Evolutionary conservation across 495 filamentous ascomycete genomes (phyloP).

Genomic region (Penicillium maclennaniae): DNA sequence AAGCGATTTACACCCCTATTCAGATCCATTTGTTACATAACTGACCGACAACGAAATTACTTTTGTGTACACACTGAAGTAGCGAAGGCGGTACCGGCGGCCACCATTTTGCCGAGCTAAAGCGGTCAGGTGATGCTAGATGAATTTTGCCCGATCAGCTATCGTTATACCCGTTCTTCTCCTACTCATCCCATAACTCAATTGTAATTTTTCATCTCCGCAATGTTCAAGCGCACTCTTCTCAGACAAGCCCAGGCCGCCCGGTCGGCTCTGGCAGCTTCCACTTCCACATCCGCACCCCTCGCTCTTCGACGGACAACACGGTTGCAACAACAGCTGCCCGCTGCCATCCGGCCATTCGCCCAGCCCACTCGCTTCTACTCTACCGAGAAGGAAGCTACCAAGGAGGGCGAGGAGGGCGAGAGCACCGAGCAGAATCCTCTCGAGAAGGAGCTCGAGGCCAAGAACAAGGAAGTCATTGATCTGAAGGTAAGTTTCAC

Average conservation of each 20-base stretch:
- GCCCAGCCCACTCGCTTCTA: slow-evolving; percentile 34
- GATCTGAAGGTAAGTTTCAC: slow-evolving; percentile 72
- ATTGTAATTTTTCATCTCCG: slow-evolving; percentile 15
- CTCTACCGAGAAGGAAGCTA: slow-evolving; percentile 35
- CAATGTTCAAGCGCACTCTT: slow-evolving; percentile 45
- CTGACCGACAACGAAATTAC: no score
- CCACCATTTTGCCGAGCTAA: slow-evolving; percentile 20
- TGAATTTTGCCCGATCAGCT: slow-evolving; percentile 26
- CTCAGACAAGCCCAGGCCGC: slow-evolving; percentile 43
- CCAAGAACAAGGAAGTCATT: slow-evolving; percentile 75
- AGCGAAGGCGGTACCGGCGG: not conserved
- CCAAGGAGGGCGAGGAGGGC: slow-evolving; percentile 29
- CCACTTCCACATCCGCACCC: slow-evolving; percentile 27
- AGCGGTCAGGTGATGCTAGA: slow-evolving; percentile 25
- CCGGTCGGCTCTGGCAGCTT: slow-evolving; percentile 35
- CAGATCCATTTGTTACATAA: no score
- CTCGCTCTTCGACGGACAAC: slow-evolving; percentile 37
- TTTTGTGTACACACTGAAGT: no score
- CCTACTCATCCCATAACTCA: slow-evolving; percentile 5
- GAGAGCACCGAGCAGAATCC: slow-evolving; percentile 46
- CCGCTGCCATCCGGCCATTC: slow-evolving; percentile 26
- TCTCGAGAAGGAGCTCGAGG: slow-evolving; percentile 65
- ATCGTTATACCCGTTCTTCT: slow-evolving; percentile 6
- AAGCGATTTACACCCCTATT: no score
- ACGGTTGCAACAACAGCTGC: slow-evolving; percentile 36